Percentiles rank a stretch among this genome's conserved stretches.
phyloP scores from a whole-genome alignment of 306 rosid genomes.

The Cicer yamashitae region DNA sequence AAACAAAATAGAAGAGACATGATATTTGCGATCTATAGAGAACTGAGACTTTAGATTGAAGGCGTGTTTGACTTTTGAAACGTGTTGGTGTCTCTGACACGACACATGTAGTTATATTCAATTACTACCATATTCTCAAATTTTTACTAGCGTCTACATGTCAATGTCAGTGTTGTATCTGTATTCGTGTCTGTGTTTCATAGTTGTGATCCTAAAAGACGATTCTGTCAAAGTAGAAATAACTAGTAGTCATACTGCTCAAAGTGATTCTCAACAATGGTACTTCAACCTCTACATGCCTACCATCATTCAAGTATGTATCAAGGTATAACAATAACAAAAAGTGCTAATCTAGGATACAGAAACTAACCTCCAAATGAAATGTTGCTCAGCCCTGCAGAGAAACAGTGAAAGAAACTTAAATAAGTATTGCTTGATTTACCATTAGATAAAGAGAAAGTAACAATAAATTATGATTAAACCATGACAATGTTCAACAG shows the following conservation, averaged over 20 bases:
- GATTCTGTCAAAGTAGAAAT: slow-evolving; percentile 13
- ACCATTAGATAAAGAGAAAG: slow-evolving; percentile 2
- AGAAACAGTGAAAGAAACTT: slow-evolving; percentile 42
- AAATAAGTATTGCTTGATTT: slow-evolving; percentile 44
- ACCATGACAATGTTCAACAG: slow-evolving; percentile 3
- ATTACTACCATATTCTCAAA: too few species aligned
- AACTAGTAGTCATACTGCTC: not conserved
- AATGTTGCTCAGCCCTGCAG: slow-evolving; percentile 84
- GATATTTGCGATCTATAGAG: not conserved
- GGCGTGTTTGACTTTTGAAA: too few species aligned
- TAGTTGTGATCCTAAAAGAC: slow-evolving; percentile 13
- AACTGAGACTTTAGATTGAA: too few species aligned
- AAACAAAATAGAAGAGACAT: not conserved
- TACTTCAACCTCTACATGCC: slow-evolving; percentile 12
- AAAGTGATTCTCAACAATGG: slow-evolving; percentile 11
- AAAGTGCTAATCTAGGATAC: not conserved
- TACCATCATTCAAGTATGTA: not conserved
- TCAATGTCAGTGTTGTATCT: too few species aligned
- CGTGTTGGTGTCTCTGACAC: too few species aligned
- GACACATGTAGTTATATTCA: too few species aligned
- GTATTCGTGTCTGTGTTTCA: too few species aligned
- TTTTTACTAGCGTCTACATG: too few species aligned
- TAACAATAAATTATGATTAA: slow-evolving; percentile 23
- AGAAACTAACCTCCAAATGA: slow-evolving; percentile 86
- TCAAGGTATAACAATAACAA: slow-evolving; percentile 1